Percentiles rank a stretch among this genome's conserved stretches.
Conservation (phyloP, 176 grass and related monocot genomes). For the Pharus latifolius region DNA sequence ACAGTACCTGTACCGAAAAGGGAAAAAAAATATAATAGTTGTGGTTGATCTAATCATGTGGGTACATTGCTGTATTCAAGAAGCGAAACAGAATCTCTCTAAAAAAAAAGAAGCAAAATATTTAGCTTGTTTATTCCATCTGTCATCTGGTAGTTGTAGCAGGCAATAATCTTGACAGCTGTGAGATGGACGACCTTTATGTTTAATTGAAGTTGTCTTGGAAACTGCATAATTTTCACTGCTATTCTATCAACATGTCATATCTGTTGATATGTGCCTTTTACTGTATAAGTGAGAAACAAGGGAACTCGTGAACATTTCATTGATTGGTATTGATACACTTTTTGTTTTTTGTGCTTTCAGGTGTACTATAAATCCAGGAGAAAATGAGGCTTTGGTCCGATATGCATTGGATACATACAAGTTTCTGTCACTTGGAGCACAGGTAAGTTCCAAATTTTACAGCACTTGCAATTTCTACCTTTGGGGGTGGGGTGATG, state of each 20-base stretch:
- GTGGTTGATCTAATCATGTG: neutral
- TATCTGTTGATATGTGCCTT: neutral
- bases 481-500: neutral
- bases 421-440: conserved; percentile 59
- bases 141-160: neutral
- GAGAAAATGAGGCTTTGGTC: conserved; percentile 89
- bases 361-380: conserved; percentile 98
- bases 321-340: neutral
- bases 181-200: neutral
- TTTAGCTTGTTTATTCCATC: neutral
- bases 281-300: neutral
- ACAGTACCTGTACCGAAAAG: neutral
- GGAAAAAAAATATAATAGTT: neutral
- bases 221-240: neutral
- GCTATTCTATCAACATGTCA: neutral
- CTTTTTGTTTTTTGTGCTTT: conserved; percentile 9
- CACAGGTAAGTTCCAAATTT: conserved; percentile 46
- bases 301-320: neutral
- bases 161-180: neutral
- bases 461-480: neutral
- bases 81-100: no score
- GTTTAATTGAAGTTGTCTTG: neutral
- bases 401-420: conserved; percentile 89
- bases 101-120: neutral
- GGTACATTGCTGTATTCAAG: neutral